Evolutionary conservation across 441 rosid species (phyloP), one percentile per base, ranked within the genome.

Genomic region (Adansonia grandidieri): DNA sequence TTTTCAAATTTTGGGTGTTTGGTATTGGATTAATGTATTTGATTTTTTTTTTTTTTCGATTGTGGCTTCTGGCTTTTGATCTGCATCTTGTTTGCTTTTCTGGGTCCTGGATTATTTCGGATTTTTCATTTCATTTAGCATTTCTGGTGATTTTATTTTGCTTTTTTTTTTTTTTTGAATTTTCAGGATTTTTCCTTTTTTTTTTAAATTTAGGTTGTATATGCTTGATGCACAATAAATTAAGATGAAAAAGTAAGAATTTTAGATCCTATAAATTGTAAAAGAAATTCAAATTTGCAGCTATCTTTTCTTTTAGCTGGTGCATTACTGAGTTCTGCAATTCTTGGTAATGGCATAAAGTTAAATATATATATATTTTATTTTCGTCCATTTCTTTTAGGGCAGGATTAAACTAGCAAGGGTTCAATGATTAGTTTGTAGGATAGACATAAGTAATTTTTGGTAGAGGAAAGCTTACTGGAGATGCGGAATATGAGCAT

Each of bases 41-140:
- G 32, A 13, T 7, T 10, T 8, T 77, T 45, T 75, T 62, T 15
- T 9, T 2, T 19, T 67, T 10, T 67, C 28, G 57, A 24, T 57
- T 69, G 22, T 47, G 50, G 14, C 60, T 20, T 67, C 73, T 54
- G 80, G 78, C 71, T 67, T 80, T 76, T 72, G 77, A 74, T 75
- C 74, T 77, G 74, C 37, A 48, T 68, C 14, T 47, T 56, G 51
- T 69, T 48, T 77, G 57, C 51, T 17, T 51, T 54, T 42, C 10
- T 65, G 78, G 72, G 77, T 71, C 73, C 40, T 73, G 73, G 66
- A 47, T 53, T 17, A 51, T 6, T 79, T 76, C 53, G 32, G 58
- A 9, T 76, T 78, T 80, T 77, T 28, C 54, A 81, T 78, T 78
- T 62, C 63, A 66, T 80, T 63, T 44, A 66, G 77, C 65, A 64